These are phyloP conservation scores for Coemansia sp. DNA, from an alignment of 192 early-diverging fungal genomes.

Conservation along the genomic window DNA sequence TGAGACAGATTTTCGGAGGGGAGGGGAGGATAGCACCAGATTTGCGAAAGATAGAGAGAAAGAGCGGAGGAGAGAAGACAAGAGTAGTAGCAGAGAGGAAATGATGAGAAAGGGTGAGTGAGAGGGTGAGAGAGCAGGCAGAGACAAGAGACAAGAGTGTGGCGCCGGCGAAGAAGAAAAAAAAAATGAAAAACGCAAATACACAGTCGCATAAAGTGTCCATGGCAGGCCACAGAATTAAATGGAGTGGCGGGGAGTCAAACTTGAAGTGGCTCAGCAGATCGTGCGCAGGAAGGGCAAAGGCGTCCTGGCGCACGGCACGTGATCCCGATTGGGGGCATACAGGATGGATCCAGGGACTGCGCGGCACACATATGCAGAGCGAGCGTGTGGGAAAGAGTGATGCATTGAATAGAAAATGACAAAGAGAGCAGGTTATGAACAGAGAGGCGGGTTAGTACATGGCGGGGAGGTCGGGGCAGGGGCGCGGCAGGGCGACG, in stretches of 20 bases:
- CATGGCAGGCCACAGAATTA: background rate
- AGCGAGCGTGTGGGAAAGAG: background rate
- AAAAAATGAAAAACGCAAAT: background rate
- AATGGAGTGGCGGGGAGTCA: slow-evolving; percentile 6
- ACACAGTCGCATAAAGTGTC: background rate
- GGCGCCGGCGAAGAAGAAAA: background rate
- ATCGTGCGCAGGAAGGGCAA: slow-evolving; percentile 25
- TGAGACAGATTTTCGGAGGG: too few relatives aligned
- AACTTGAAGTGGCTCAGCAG: slow-evolving; percentile 20
- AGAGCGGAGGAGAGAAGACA: background rate
- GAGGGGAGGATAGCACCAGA: too few relatives aligned
- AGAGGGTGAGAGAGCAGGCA: too few relatives aligned
- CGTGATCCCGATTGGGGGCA: slow-evolving; percentile 17
- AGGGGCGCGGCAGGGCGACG: slow-evolving; percentile 26
- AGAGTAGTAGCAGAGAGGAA: background rate
- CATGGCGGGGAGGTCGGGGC: background rate
- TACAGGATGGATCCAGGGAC: background rate
- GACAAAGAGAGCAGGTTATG: slow-evolving; percentile 5
- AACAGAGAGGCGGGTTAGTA: too few relatives aligned
- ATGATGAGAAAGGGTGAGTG: background rate
- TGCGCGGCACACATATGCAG: background rate
- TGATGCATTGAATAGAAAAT: background rate
- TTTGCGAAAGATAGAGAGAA: too few relatives aligned
- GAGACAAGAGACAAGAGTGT: too few relatives aligned
- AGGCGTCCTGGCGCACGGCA: slow-evolving; percentile 10